Evolutionary conservation across 768 basidiomycete species (phyloP), one percentile per base, ranked within the genome.

Genomic region (Hericium erinaceus): DNA sequence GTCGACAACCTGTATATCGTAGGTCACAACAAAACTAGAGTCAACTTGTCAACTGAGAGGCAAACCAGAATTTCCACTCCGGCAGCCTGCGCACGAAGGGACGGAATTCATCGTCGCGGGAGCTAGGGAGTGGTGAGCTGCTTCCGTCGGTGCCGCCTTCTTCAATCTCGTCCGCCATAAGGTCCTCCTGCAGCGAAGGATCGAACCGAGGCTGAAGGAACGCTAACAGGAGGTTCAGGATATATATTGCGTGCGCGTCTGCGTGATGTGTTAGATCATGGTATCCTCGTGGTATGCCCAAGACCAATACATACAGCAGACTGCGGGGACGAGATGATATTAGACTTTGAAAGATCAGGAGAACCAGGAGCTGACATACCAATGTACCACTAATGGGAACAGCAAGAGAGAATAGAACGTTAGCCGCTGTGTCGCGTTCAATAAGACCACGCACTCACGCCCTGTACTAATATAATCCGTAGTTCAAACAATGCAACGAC

Each of bases 191-290:
- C 37, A 98, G 75, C 2, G 95, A 95, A 0, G 97, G 95, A 72
- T 99, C 97, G 70, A 99, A 98, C 70, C 88, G 91, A 38, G 97
- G 97, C 76, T 98, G 95, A 16, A 99, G 78, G 78, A 99, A 99
- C 2, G 97, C 95, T 63, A 99, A 81, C 56, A 99, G 84, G 55
- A 99, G 83, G 75, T 99, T 97, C 59, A 98, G 80, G 61, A 95
- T 83, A 74, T 98, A 98, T 64, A 97, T 98, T 33, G 92, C 94
- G 64, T 90, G 86, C 16, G 90, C 95, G 68, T 95, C 89, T 89
- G 28, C 24, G 33, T 33, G 50, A 39, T 51, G 49, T n/a, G 15
- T 46, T 46, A 39, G 54, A 49, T 51, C 52, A 16, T 40, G 40
- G 12, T n/a, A 53, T 24, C 24, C 37, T 24, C 44, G 49, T n/a